A percentile compares a stretch with the other conserved stretches of the same genome.
phyloP scores from a whole-genome alignment of 148 eudicot genomes.

The Rhododendron vialii region DNA sequence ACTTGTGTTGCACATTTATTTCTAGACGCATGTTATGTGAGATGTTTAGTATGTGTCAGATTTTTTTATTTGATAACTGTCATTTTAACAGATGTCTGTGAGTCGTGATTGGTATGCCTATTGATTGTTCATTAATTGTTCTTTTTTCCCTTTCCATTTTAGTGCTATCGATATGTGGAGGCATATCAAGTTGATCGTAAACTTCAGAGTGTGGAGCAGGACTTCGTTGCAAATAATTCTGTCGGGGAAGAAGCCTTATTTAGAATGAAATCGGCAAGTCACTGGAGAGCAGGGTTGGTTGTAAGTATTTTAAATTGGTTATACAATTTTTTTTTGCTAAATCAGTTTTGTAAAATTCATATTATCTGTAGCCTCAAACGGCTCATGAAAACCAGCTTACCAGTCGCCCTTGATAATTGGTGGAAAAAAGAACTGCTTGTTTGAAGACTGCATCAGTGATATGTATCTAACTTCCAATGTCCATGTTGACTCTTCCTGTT shows the following conservation, averaged over 20 bases:
- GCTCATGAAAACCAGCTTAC: conserved; percentile 10
- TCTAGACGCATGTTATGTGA: neutral
- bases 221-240: conserved; percentile 48
- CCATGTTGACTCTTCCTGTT: neutral
- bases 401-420: neutral
- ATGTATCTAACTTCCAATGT: neutral
- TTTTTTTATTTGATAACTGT: neutral
- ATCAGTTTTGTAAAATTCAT: neutral
- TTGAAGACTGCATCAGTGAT: neutral
- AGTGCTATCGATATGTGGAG: conserved; percentile 82
- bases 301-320: conserved; percentile 48
- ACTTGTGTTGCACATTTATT: neutral
- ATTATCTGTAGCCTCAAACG: neutral
- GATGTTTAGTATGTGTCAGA: neutral
- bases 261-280: conserved; percentile 50
- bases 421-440: neutral
- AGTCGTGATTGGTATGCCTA: neutral
- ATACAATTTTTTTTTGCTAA: neutral
- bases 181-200: conserved; percentile 76
- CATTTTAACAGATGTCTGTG: neutral
- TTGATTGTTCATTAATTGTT: neutral
- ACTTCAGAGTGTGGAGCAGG: conserved; percentile 66
- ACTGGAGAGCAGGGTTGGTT: conserved; percentile 89
- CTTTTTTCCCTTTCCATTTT: conserved; percentile 13
- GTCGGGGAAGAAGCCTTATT: conserved; percentile 36